Evolutionary conservation across 169 alveolate species (phyloP).

Genomic region (Plasmodium malariae): DNA sequence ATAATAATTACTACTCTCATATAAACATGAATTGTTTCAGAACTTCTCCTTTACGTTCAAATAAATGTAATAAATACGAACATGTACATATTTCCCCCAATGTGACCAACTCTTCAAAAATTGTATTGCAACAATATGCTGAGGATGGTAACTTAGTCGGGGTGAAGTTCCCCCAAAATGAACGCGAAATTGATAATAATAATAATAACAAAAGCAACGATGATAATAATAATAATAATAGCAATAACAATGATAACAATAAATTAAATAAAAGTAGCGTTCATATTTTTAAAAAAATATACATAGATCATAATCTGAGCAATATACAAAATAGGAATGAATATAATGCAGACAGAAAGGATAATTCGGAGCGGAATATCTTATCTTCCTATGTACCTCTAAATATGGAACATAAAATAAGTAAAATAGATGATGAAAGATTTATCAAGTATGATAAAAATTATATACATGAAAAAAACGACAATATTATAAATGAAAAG

Average conservation of each 20-base stretch:
- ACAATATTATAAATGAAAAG: background rate
- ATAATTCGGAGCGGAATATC: background rate
- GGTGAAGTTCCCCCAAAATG: background rate
- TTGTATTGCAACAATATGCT: background rate
- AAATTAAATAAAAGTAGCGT: background rate
- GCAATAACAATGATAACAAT: constrained; percentile 1
- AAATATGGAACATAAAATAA: background rate
- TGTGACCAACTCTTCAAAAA: constrained; percentile 6
- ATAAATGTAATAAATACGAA: background rate
- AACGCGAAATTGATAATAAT: background rate
- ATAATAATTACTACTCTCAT: background rate
- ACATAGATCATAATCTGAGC: constrained; percentile 20
- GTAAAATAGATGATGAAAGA: background rate
- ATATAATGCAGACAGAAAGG: background rate
- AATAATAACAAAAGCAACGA: background rate
- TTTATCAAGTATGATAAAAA: background rate
- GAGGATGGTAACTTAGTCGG: background rate
- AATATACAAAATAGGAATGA: background rate
- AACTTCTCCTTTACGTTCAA: background rate
- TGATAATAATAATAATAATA: background rate
- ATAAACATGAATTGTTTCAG: background rate
- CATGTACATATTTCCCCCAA: background rate
- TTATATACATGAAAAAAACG: background rate
- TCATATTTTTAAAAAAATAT: constrained; percentile 19
- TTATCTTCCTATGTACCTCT: background rate